Base-by-base conservation (phyloP, 2,329 filamentous ascomycete species). In the Colletotrichum truncatum region DNA sequence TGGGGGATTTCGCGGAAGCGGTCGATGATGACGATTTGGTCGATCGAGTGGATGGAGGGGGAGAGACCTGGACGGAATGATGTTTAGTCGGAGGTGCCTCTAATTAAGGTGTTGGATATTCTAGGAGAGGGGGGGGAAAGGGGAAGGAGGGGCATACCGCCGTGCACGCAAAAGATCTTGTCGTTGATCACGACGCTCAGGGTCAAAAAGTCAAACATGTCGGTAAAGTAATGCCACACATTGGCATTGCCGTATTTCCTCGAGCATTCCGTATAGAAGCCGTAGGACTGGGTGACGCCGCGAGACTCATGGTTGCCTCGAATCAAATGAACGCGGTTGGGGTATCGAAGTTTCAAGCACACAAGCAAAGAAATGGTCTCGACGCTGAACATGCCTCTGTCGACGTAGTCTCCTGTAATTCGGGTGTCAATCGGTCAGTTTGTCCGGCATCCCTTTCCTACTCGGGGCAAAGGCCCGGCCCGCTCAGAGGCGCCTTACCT, bases 1-100 rank as follows among this genome's bases (percentile, higher is more conserved):
- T 99, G 96, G 5, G 96, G 96, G 66, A 99, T 99, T 77, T 99
- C 96, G 71, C 96, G 91, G 84, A 98, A 99, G 46, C 96, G 93
- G 81, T 99, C 96, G 76, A 99, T 98, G 78, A 99, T 97, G 80
- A 99, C 98, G 81, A 99, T 98, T 81, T 99, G 96, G 78, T 99
- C 96, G 76, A 99, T 98, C 45, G 93, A 97, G 80, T 99, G 96
- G 76, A 99, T 98, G 28, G 92, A 94, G 1, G 93, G 93, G 1
- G 92, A 94, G 18, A 96, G 86, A 21, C 93, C 91, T 92, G 68
- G 8, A 10, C n/a, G 18, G 12, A 3, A 10, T 10, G 4, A 21
- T 14, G n/a, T n/a, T n/a, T 38, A 48, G 21, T 43, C 6, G 55
- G 41, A 14, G 12, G 5, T n/a, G n/a, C n/a, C n/a, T n/a, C n/a